phyloP scores from a whole-genome alignment of 2,329 filamentous ascomycete species.

The Paracoccidioides lutzii region DNA sequence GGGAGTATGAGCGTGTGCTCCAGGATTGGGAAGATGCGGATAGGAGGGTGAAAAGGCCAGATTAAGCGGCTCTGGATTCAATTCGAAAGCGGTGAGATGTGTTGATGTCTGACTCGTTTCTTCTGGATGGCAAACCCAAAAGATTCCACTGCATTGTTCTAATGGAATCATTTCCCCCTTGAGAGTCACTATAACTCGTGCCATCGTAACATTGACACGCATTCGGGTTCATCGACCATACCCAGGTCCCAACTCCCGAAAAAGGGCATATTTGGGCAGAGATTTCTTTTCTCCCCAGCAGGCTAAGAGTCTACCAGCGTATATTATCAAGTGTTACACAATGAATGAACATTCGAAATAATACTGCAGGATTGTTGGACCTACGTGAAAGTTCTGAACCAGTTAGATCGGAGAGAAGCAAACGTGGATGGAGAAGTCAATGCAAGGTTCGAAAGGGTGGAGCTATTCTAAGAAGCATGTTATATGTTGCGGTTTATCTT shows the following conservation, averaged over 20 bases:
- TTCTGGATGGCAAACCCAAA: not conserved
- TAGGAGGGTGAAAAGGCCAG: slow-evolving; percentile 14
- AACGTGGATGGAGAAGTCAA: not conserved
- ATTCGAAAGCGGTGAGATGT: slow-evolving; percentile 25
- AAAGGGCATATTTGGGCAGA: not conserved
- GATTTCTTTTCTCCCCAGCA: no score
- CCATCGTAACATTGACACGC: no score
- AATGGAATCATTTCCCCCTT: no score
- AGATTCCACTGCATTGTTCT: not conserved
- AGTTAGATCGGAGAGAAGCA: not conserved
- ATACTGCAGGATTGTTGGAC: no score
- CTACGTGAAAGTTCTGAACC: no score
- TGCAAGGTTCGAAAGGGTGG: not conserved
- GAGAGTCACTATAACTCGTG: no score
- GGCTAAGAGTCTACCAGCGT: no score
- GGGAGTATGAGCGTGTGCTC: slow-evolving; percentile 55
- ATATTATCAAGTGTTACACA: no score
- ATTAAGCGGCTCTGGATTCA: not conserved
- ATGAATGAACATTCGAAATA: no score
- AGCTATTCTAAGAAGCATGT: not conserved
- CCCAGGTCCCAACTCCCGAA: no score
- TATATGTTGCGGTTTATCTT: not conserved
- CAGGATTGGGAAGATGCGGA: slow-evolving; percentile 26
- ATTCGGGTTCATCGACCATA: no score
- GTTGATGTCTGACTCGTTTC: slow-evolving; percentile 8